Evolutionary conservation across 352 stramenopile species (phyloP).

Genomic region (Phytophthora chlamydospora): DNA sequence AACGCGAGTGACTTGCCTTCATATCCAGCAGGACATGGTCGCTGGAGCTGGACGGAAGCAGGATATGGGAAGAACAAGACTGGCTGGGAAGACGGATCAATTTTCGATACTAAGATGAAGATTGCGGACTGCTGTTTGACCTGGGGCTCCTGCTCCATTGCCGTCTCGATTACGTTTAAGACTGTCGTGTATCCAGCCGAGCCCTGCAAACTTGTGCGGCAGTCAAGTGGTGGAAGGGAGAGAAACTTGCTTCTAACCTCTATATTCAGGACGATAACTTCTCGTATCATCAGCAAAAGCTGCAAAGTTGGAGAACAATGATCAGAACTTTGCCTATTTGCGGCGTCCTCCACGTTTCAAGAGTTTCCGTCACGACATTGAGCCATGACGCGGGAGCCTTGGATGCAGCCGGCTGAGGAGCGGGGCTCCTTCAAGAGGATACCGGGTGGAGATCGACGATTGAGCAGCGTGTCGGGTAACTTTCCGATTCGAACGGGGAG

Average conservation of each 20-base stretch:
- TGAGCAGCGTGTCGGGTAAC: slow-evolving; percentile 14
- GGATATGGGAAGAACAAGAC: slow-evolving; percentile 78
- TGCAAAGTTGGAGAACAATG: slow-evolving; percentile 6
- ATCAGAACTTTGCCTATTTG: slow-evolving; percentile 29
- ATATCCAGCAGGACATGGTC: slow-evolving; percentile 58
- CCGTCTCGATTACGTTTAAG: neutral
- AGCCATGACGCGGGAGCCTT: slow-evolving; percentile 29
- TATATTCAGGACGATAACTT: slow-evolving; percentile 17
- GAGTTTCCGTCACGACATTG: slow-evolving; percentile 7
- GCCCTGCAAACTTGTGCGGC: neutral
- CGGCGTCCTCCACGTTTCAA: slow-evolving; percentile 18
- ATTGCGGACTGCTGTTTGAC: slow-evolving; percentile 33
- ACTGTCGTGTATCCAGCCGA: neutral
- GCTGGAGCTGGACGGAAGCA: slow-evolving; percentile 41
- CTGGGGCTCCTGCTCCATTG: slow-evolving; percentile 30
- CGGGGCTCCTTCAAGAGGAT: slow-evolving; percentile 25
- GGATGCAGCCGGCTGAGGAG: slow-evolving; percentile 21
- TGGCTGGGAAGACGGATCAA: slow-evolving; percentile 34
- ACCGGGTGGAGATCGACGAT: slow-evolving; percentile 3
- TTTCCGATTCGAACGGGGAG: slow-evolving; percentile 22
- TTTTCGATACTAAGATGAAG: slow-evolving; percentile 62
- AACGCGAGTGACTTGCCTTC: slow-evolving; percentile 42
- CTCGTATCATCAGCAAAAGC: too few species aligned
- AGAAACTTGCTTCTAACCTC: neutral
- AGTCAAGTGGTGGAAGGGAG: slow-evolving; percentile 9